Base-by-base conservation (phyloP, 805 yeast genomes). In the Sugiyamaella floridensis region DNA sequence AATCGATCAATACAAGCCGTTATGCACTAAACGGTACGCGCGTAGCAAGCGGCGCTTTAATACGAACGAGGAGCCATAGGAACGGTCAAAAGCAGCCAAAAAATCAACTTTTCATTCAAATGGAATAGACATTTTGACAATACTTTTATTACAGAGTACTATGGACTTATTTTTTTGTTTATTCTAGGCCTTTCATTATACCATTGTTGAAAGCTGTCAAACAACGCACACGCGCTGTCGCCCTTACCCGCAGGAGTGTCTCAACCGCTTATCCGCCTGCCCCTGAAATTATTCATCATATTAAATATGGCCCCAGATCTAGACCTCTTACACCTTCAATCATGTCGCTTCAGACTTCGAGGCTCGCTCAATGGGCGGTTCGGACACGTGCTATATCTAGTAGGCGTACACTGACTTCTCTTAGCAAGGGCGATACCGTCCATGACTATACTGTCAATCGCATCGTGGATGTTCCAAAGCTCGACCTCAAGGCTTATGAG, bases 401-500 rank as follows among this genome's bases (percentile, higher is more conserved):
- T 37, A 37, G 16, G 7, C 15, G 41, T n/a, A 37, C 15, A 37
- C 43, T 18, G 14, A 11, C 43, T 41, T 41, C 14, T 4, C 22
- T 19, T 12, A 10, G 22, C 43, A 41, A n/a, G 19, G 62, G 60
- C 11, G 57, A 60, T 15, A 26, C 45, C 18, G 34, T 62, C 55
- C 58, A 59, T 52, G 95, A 95, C 0, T 92, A 80, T 66, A 75
- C 75, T 50, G 77, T 93, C 42, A 72, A 76, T 49, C 73, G 85
- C 52, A 83, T 83, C 2, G 68, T 80, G 46, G 79, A 83, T 9
- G 80, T 93, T 7, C 96, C 96, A 2, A 95, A 89, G 65, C 78
- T 89, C 59, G 82, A 89, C 22, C 68, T 90, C 52, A 80, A 83
- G 1, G 97, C 97, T 2, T 85, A 88, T 2, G 83, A 80, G 43